Evolutionary conservation across 1,139 yeast species (phyloP).

Genomic region (Kazachstania sp.): DNA sequence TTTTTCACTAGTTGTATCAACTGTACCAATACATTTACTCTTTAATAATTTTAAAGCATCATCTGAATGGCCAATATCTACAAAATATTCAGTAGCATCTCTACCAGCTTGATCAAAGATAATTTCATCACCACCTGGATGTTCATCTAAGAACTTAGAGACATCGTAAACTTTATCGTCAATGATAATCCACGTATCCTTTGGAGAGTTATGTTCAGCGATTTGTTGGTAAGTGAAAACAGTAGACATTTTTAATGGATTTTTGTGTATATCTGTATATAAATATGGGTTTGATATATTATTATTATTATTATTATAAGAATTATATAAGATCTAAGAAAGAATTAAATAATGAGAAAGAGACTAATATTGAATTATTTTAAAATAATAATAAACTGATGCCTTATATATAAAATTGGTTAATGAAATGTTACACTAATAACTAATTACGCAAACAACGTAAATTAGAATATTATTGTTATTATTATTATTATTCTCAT

Average conservation of each 20-base stretch:
- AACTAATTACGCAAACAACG: too few species aligned
- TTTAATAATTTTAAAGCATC: constrained; percentile 78
- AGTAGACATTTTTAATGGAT: constrained; percentile 30
- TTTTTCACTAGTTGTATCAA: constrained; percentile 38
- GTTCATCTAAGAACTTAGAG: constrained; percentile 81
- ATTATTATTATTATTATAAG: too few species aligned
- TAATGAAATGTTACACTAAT: too few species aligned
- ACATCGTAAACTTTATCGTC: constrained; percentile 88
- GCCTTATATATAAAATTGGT: too few species aligned
- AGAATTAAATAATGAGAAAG: too few species aligned
- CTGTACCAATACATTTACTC: constrained; percentile 61
- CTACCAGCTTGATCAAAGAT: constrained; percentile 82
- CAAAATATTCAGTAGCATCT: constrained; percentile 91
- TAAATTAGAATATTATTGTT: too few species aligned
- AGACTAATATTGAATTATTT: too few species aligned
- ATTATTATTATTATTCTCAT: too few species aligned
- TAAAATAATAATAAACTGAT: too few species aligned
- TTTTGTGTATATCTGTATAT: background rate
- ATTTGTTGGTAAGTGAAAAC: constrained; percentile 60
- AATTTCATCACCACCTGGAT: constrained; percentile 99
- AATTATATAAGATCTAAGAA: too few species aligned
- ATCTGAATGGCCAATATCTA: constrained; percentile 96
- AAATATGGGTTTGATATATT: background rate
- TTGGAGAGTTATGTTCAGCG: constrained; percentile 63
- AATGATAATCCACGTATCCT: constrained; percentile 85